Conservation (phyloP, 129 eudicot genomes). For the Artemisia tridentata region DNA sequence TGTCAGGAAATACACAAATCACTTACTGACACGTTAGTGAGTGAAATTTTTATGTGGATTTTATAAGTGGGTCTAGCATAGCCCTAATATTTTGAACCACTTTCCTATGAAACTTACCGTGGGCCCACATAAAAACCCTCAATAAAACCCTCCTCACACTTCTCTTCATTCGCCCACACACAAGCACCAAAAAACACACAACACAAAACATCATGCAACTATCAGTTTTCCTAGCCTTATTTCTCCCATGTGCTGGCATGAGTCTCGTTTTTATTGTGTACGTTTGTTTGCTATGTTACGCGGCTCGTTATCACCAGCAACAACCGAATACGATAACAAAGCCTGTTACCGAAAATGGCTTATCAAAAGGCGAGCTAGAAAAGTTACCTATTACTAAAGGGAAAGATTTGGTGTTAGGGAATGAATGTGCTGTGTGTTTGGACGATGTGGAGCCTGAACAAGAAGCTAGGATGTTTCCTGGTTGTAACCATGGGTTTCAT, state of each 20-base stretch:
- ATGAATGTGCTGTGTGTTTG: constrained; percentile 79
- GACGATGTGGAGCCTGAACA: constrained; percentile 68
- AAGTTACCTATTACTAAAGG: constrained; percentile 63
- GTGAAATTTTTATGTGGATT: too few species aligned
- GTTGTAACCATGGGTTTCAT: constrained; percentile 90
- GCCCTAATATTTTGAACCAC: neutral
- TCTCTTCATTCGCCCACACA: neutral
- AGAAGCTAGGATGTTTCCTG: constrained; percentile 73
- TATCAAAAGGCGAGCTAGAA: constrained; percentile 61
- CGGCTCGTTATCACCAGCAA: constrained; percentile 25
- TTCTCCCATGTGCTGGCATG: constrained; percentile 89
- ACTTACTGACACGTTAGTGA: too few species aligned
- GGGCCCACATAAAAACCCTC: constrained; percentile 28
- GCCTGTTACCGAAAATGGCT: constrained; percentile 39
- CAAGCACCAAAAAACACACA: neutral
- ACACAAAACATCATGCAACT: constrained; percentile 40
- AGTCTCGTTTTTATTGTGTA: constrained; percentile 66
- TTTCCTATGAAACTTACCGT: constrained; percentile 30
- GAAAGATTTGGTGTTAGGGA: constrained; percentile 59
- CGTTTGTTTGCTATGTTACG: constrained; percentile 59
- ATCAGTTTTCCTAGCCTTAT: constrained; percentile 74
- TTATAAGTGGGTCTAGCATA: too few species aligned
- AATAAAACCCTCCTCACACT: constrained; percentile 1
- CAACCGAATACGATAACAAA: constrained; percentile 37
- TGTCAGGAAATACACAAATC: too few species aligned